A percentile compares a stretch with the other conserved stretches of the same genome.
Conservation (phyloP, 2,329 filamentous ascomycete genomes). For the Blastomyces silverae region DNA sequence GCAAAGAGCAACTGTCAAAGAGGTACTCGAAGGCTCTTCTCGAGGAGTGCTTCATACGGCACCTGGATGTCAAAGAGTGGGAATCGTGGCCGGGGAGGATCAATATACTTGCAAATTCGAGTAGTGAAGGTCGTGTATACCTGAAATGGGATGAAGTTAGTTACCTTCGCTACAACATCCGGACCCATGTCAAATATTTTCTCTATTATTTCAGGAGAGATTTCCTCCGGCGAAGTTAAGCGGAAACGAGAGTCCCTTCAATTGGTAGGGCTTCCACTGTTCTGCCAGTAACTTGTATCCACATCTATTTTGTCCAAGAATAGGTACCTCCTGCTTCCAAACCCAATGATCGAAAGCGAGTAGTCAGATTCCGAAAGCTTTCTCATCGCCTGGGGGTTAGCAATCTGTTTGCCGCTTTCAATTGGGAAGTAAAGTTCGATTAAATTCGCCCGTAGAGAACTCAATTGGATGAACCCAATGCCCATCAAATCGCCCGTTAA, state of each 20-base stretch:
- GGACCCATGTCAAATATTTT: background rate
- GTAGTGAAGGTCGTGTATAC: too few species aligned
- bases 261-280: background rate
- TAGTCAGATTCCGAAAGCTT: background rate
- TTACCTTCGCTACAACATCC: too few species aligned
- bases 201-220: background rate
- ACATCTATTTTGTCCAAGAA: background rate
- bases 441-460: background rate
- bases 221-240: background rate
- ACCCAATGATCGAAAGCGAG: background rate
- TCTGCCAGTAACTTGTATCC: background rate
- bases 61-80: too few species aligned
- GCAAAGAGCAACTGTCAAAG: too few species aligned
- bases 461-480: background rate
- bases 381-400: background rate
- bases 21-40: too few species aligned
- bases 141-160: too few species aligned
- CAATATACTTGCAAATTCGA: too few species aligned
- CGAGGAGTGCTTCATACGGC: too few species aligned
- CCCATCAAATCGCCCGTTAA: background rate
- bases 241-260: background rate
- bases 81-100: too few species aligned
- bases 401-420: background rate
- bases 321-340: background rate
- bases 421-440: background rate